phyloP scores from a whole-genome alignment of 164 flowering plant species.

The Hamamelis virginiana region DNA sequence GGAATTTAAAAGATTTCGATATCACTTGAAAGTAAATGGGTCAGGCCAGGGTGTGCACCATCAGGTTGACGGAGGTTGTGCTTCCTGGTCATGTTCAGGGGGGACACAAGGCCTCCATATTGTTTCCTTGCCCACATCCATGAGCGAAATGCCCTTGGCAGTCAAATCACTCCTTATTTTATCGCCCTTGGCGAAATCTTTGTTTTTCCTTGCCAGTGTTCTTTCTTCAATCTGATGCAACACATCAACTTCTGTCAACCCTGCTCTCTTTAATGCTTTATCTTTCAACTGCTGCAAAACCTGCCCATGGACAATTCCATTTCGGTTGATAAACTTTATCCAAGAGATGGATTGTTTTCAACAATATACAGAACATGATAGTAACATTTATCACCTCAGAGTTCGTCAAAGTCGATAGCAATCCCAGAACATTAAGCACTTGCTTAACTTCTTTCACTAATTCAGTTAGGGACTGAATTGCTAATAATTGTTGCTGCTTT shows the following conservation, averaged over 20 bases:
- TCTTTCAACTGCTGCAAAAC: slow-evolving; percentile 73
- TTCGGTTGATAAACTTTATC: background rate
- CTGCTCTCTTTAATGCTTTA: slow-evolving; percentile 78
- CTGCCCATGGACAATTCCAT: slow-evolving; percentile 30
- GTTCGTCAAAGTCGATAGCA: slow-evolving; percentile 44
- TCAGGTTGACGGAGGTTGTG: too few species aligned
- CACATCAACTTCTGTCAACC: slow-evolving; percentile 58
- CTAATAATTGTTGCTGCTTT: slow-evolving; percentile 48
- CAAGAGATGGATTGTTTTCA: background rate
- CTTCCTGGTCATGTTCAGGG: slow-evolving; percentile 19
- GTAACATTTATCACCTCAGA: slow-evolving; percentile 47
- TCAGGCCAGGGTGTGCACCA: too few species aligned
- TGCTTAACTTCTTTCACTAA: slow-evolving; percentile 53
- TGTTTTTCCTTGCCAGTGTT: slow-evolving; percentile 57
- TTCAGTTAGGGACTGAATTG: slow-evolving; percentile 52
- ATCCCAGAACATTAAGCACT: slow-evolving; percentile 58
- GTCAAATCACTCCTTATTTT: slow-evolving; percentile 58
- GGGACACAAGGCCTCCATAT: slow-evolving; percentile 88
- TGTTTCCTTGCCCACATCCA: slow-evolving; percentile 71
- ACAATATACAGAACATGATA: too few species aligned
- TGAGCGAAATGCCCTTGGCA: slow-evolving; percentile 68
- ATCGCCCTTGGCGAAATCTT: slow-evolving; percentile 60
- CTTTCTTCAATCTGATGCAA: slow-evolving; percentile 58
- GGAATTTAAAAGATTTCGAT: background rate
- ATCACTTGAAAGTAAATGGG: background rate